A percentile compares a stretch with the other conserved stretches of the same genome.
Conservation (phyloP, 2,329 filamentous ascomycete species). For the Sarocladiaceae sp. region DNA sequence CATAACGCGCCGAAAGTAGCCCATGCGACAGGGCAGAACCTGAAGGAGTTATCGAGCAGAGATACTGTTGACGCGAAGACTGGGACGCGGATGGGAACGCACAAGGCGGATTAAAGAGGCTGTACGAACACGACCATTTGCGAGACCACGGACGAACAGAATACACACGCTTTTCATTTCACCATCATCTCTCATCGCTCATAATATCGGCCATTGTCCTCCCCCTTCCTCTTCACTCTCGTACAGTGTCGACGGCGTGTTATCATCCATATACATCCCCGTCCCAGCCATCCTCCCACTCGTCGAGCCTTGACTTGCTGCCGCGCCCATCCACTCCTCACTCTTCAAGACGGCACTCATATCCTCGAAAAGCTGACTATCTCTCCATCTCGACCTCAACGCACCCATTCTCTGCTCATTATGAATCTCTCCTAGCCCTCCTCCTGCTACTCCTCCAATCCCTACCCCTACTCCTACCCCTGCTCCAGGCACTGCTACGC, state of each 20-base stretch:
- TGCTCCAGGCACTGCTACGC: not conserved
- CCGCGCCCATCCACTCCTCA: constrained; percentile 1
- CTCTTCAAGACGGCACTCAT: constrained; percentile 8
- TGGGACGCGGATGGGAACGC: constrained; percentile 5
- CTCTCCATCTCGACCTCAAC: not conserved
- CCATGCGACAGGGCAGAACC: constrained; percentile 3
- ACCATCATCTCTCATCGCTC: too few species aligned
- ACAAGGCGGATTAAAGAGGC: not conserved
- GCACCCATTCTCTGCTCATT: constrained; percentile 1
- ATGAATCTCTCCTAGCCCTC: not conserved
- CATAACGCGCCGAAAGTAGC: not conserved
- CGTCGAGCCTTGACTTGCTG: not conserved
- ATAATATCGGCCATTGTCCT: constrained; percentile 4
- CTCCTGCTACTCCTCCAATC: not conserved
- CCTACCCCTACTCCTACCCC: not conserved
- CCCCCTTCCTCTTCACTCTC: constrained; percentile 5
- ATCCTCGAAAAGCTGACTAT: constrained; percentile 8
- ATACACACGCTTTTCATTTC: not conserved
- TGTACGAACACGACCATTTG: not conserved
- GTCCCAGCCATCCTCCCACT: not conserved
- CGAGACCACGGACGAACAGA: not conserved
- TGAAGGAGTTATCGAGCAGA: not conserved
- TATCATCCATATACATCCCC: not conserved
- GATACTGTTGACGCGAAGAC: constrained; percentile 1
- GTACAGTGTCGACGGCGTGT: constrained; percentile 6